Evolutionary conservation across 805 yeast species (phyloP).

Genomic region (Myxozyma neotropica): DNA sequence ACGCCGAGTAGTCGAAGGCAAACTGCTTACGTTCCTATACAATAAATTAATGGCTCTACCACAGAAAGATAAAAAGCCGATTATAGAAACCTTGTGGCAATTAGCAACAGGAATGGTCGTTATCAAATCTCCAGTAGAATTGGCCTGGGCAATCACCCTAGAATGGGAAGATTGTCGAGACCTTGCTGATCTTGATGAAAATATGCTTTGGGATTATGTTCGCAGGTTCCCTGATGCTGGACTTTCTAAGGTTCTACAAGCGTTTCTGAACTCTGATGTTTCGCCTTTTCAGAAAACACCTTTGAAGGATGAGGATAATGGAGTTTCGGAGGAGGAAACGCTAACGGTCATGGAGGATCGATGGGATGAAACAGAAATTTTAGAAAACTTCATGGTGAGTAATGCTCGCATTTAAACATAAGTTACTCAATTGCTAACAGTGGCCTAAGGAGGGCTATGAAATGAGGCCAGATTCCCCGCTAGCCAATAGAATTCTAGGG

Average conservation of each 20-base stretch:
- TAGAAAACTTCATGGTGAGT: slow-evolving; percentile 16
- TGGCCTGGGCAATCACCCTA: slow-evolving; percentile 73
- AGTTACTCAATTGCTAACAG: background rate
- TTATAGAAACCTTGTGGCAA: slow-evolving; percentile 52
- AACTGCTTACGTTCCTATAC: slow-evolving; percentile 59
- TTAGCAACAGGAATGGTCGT: slow-evolving; percentile 71
- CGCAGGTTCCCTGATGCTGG: slow-evolving; percentile 61
- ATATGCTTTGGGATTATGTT: slow-evolving; percentile 55
- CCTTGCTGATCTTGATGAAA: slow-evolving; percentile 54
- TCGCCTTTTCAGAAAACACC: slow-evolving; percentile 54
- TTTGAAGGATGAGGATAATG: slow-evolving; percentile 39
- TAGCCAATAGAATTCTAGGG: slow-evolving; percentile 68
- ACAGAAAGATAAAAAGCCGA: slow-evolving; percentile 41
- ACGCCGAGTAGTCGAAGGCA: slow-evolving; percentile 63
- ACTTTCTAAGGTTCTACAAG: slow-evolving; percentile 62
- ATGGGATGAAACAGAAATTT: slow-evolving; percentile 20
- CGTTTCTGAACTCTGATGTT: slow-evolving; percentile 65
- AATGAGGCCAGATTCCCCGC: slow-evolving; percentile 47
- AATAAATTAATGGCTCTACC: slow-evolving; percentile 60
- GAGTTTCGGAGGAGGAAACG: background rate
- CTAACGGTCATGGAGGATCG: slow-evolving; percentile 4
- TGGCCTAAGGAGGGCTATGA: slow-evolving; percentile 50
- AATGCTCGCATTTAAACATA: too few relatives aligned
- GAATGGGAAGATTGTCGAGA: slow-evolving; percentile 69
- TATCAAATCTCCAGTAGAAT: slow-evolving; percentile 59